Percentiles rank a stretch among this genome's conserved stretches.
These are phyloP conservation scores for Vanilla planifolia DNA, from an alignment of 106 monocot species.

Conservation along the genomic window DNA sequence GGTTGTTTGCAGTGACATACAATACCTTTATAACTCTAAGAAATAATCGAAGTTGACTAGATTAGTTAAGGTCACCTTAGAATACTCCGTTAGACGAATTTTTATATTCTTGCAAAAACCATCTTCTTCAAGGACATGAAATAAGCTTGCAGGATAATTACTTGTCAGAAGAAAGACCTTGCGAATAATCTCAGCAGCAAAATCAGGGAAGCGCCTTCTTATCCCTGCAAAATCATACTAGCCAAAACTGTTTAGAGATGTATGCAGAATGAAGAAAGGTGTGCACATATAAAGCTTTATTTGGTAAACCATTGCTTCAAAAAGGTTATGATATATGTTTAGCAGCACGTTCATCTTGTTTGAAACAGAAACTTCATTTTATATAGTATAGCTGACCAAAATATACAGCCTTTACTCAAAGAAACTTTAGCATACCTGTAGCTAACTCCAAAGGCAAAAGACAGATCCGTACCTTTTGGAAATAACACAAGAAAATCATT, in stretches of 20 bases:
- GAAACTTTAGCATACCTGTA: conserved; percentile 33
- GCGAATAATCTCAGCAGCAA: conserved; percentile 35
- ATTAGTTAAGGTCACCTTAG: conserved; percentile 28
- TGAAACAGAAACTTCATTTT: too few relatives aligned
- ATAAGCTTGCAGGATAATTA: conserved; percentile 12
- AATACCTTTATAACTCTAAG: neutral
- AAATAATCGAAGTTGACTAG: conserved; percentile 3
- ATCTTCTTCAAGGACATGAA: conserved; percentile 15
- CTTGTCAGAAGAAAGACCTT: conserved; percentile 31
- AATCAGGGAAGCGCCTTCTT: conserved; percentile 28
- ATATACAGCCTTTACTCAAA: neutral
- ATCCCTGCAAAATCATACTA: conserved; percentile 27
- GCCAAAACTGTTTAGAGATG: neutral
- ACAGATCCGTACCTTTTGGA: conserved; percentile 38
- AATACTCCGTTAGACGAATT: conserved; percentile 63
- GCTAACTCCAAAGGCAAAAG: conserved; percentile 75
- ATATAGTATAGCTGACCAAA: neutral
- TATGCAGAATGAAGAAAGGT: neutral
- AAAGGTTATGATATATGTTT: neutral
- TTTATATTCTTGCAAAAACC: conserved; percentile 20
- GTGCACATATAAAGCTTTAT: neutral
- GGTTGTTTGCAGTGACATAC: neutral
- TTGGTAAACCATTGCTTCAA: neutral
- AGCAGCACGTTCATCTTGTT: neutral
- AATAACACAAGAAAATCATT: conserved; percentile 4